Base-by-base conservation (phyloP, 805 yeast species). In the Cyberlindnera americana region DNA sequence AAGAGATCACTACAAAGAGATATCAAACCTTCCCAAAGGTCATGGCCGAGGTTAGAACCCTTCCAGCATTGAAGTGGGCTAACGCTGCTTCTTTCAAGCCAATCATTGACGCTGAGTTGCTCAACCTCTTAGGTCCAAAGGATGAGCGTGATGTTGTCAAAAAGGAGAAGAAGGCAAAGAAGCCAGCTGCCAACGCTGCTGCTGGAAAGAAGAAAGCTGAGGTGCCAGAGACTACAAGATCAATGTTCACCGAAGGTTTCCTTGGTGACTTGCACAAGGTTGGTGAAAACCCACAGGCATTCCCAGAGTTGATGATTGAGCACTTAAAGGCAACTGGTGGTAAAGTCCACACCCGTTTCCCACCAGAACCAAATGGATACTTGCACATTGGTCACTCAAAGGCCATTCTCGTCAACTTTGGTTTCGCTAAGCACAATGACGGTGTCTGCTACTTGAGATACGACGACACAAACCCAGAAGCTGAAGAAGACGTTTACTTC, bases 391-490 rank as follows among this genome's bases (percentile, higher is more conserved):
- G 99, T 32, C 99, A 93, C 60, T 84, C 96, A 29, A 93, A 93
- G 67, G 99, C 99, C 37, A 91, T 93, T 60, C 85, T 93, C 78
- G 96, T 91, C 39, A 90, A 93, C 62, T 93, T 93, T 64, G 99
- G 99, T n/a, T 93, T 73, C 63, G 99, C 99, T 29, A 82, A 84
- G 59, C 83, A 69, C 66, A 72, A 89, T 61, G 74, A 77, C 46
- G 99, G 99, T 48, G 72, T 77, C 38, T 93, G 99, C 64, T 88
- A 89, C 61, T 73, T 93, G 62, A 77, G 99, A 62, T 93, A 79
- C 55, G 99, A 93, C 64, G 99, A 93, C 61, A 93, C 99, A 24
- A 93, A 93, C 58, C 99, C 99, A 2, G 99, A 93, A 66, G 96
- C 97, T 32, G 99, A 93, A 67, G 97, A 93, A 53, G 96, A 89